A percentile compares a stretch with the other conserved stretches of the same genome.
These are phyloP conservation scores for Rostrohypoxylon terebratum DNA, from an alignment of 495 filamentous ascomycete species.

Conservation along the genomic window DNA sequence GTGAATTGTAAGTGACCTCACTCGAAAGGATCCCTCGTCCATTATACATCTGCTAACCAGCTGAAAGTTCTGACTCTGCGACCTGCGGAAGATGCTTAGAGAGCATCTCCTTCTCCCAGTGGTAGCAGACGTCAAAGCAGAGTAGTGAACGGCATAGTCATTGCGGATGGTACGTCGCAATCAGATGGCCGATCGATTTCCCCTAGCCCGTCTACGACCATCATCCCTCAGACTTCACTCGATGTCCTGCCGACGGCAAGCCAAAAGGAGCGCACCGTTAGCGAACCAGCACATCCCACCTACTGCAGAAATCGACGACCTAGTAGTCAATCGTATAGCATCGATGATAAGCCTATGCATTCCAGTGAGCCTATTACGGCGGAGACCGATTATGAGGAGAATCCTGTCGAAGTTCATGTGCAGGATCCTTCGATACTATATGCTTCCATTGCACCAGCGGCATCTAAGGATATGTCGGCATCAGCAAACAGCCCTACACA, in stretches of 20 bases:
- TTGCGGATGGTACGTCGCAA: constrained; percentile 33
- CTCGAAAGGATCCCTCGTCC: not conserved
- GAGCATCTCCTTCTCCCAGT: not conserved
- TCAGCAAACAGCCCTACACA: too few species aligned
- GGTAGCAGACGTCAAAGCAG: not conserved
- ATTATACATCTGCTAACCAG: constrained; percentile 11
- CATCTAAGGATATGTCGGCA: too few species aligned
- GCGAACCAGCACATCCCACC: too few species aligned
- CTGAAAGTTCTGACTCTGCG: not conserved
- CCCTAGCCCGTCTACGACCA: not conserved
- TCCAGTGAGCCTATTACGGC: too few species aligned
- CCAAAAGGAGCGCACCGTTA: too few species aligned
- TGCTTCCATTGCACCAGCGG: not conserved
- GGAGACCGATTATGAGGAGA: too few species aligned
- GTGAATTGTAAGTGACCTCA: constrained; percentile 6
- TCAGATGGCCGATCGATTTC: not conserved
- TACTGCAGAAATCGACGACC: too few species aligned
- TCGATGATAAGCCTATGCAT: too few species aligned
- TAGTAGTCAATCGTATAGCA: too few species aligned
- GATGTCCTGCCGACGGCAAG: not conserved
- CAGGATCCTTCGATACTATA: not conserved
- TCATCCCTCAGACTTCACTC: not conserved
- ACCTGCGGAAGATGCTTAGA: constrained; percentile 9
- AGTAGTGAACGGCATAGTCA: constrained; percentile 36
- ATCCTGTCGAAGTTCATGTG: not conserved